Base-by-base conservation (phyloP, 2,329 filamentous ascomycete genomes). In the Nigrospora osmanthi region DNA sequence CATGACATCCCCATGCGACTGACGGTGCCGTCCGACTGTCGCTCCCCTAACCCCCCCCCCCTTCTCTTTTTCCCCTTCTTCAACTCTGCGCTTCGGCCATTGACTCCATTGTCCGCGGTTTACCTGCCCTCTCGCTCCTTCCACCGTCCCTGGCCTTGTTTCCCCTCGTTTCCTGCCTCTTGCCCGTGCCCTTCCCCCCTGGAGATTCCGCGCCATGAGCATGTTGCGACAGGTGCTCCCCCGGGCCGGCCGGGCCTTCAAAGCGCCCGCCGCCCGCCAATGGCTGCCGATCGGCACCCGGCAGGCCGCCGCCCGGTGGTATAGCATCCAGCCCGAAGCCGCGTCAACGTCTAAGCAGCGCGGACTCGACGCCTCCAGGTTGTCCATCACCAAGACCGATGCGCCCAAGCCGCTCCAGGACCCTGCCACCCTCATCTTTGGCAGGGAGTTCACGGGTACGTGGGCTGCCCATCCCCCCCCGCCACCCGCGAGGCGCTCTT, bases 401-500 rank as follows among this genome's bases (percentile, higher is more conserved):
- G 80, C 76, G 4, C 93, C 91, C 11, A 93, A 91, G 67, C 64
- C 76, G 30, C 72, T 91, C 45, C 73, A 77, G 50, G 83, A 89
- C 44, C 80, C 86, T 13, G 79, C 91, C 61, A 82, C 94, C 51
- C 81, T 98, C 45, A 74, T 97, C 52, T 98, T 98, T 66, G 93
- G 93, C 52, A 80, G 80, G 54, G 85, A 83, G 41, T 98, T 98
- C 67, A 95, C 93, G 58, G 89, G 89, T 90, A 70, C 46, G 64
- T 47, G 33, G 33, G 32, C 34, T 17, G 7, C 15, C 15, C 16
- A 14, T 23, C 31, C 11, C 13, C 16, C 14, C 19, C 4, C 30
- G 23, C 23, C 9, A 6, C 23, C n/a, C 2, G 11, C 31, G 14
- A 5, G 15, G 16, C 14, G 16, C 13, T 3, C 12, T 23, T 34